phyloP scores from a whole-genome alignment of 2,329 filamentous ascomycete genomes.

The Nannizziopsis barbatae region DNA sequence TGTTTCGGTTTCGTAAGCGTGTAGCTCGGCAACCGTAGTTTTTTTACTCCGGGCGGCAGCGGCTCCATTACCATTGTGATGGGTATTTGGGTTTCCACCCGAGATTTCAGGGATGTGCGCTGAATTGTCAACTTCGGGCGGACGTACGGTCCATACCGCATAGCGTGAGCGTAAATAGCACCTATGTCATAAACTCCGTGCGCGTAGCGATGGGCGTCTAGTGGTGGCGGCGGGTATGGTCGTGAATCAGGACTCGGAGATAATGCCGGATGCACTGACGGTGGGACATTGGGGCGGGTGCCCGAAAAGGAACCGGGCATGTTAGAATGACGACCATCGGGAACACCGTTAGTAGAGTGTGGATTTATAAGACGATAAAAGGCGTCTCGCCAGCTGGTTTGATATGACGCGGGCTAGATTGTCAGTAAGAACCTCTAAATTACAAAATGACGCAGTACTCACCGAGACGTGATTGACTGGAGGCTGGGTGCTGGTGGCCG shows the following conservation, averaged over 20 bases:
- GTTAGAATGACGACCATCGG: slow-evolving; percentile 28
- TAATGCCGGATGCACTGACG: slow-evolving; percentile 30
- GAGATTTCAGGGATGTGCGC: slow-evolving; percentile 65
- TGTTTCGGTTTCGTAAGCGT: slow-evolving; percentile 93
- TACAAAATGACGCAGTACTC: neutral
- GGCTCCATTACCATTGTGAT: slow-evolving; percentile 70
- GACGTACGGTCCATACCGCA: slow-evolving; percentile 25
- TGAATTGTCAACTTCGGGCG: slow-evolving; percentile 47
- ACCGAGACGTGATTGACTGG: neutral
- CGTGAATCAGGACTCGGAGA: slow-evolving; percentile 31
- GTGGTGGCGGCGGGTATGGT: slow-evolving; percentile 21
- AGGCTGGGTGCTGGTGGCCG: neutral
- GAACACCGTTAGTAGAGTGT: no score
- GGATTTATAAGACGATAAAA: no score
- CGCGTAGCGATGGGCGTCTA: slow-evolving; percentile 16
- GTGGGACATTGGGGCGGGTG: slow-evolving; percentile 36
- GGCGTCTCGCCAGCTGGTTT: slow-evolving; percentile 14
- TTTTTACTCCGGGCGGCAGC: slow-evolving; percentile 63
- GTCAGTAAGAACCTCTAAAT: neutral
- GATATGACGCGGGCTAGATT: slow-evolving; percentile 9
- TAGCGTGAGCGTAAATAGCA: slow-evolving; percentile 21
- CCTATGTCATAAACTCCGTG: slow-evolving; percentile 18
- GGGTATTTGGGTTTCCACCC: slow-evolving; percentile 92
- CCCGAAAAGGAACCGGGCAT: slow-evolving; percentile 37
- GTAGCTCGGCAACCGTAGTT: slow-evolving; percentile 74